Evolutionary conservation across 225 moss, liverwort and hornwort genomes (phyloP).

Genomic region (Sphagnum contortum): DNA sequence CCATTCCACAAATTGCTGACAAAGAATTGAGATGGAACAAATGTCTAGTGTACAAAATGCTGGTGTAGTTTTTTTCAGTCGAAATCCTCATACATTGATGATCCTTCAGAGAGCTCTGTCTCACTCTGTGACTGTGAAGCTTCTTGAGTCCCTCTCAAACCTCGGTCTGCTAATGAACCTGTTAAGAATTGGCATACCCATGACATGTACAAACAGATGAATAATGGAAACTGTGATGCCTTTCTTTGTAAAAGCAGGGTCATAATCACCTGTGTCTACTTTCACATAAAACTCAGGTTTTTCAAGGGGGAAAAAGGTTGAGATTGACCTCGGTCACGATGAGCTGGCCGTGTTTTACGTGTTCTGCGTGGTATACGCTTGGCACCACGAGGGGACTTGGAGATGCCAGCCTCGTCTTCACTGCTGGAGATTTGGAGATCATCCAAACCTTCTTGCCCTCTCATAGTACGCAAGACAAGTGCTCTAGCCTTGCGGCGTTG

Average conservation of each 20-base stretch:
- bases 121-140: slow-evolving; percentile 57
- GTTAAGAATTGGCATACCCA: slow-evolving; percentile 6
- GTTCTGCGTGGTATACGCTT: slow-evolving; percentile 70
- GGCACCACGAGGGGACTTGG: slow-evolving; percentile 54
- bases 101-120: slow-evolving; percentile 67
- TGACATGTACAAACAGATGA: not conserved
- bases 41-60: too few relatives aligned
- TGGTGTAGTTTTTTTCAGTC: slow-evolving; percentile 15
- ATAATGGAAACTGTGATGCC: not conserved
- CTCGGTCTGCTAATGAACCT: slow-evolving; percentile 27
- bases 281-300: too few relatives aligned
- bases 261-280: too few relatives aligned
- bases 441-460: slow-evolving; percentile 59
- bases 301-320: not conserved
- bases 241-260: too few relatives aligned
- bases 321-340: slow-evolving; percentile 38
- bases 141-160: slow-evolving; percentile 21
- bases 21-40: too few relatives aligned
- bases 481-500: slow-evolving; percentile 75
- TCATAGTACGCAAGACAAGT: slow-evolving; percentile 67
- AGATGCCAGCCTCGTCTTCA: slow-evolving; percentile 51
- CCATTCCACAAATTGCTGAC: too few relatives aligned
- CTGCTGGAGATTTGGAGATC: slow-evolving; percentile 48
- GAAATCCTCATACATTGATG: slow-evolving; percentile 75
- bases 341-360: slow-evolving; percentile 41